Base-by-base conservation (phyloP, 768 basidiomycete species). In the Kwoniella shandongensis region DNA sequence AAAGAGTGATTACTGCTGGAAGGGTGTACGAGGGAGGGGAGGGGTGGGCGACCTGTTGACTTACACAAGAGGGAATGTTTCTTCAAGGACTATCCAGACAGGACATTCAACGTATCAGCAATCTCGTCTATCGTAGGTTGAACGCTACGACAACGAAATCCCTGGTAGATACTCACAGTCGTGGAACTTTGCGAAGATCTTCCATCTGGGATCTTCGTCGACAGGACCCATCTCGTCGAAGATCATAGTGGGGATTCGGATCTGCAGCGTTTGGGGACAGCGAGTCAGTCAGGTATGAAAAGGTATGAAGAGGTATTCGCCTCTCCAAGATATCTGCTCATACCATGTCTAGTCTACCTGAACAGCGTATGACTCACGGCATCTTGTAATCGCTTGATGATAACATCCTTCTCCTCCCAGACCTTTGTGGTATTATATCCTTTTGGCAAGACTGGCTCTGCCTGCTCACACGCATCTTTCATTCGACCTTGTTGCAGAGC, bases 51-150 rank as follows among this genome's bases (percentile, higher is more conserved):
- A n/a, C n/a, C n/a, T 5, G 32, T 17, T 32, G 11, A 58, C 69
- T 40, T 48, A 69, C 67, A 72, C 65, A 3, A 36, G 18, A 2
- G 67, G 67, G 53, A 62, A 72, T 12, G 58, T 61, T 17, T 58
- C 58, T 29, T 79, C 69, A 32, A 89, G 79, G 45, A 54, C 63
- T 59, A 22, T 15, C 41, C 12, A 38, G 57, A 22, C 2, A 49
- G 10, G 45, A 7, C 18, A 47, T 8, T 15, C 38, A n/a, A 35
- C 12, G 42, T 25, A 38, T 4, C 13, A 4, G 25, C 5, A 44
- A 20, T 12, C 15, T 26, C 46, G 22, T 13, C 18, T 32, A 25
- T 15, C 26, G 12, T 29, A 48, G 17, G 27, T 29, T 15, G 30
- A 48, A 39, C n/a, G n/a, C n/a, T n/a, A n/a, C n/a, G n/a, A n/a